A percentile compares a stretch with the other conserved stretches of the same genome.
Evolutionary conservation across 148 eudicot genomes (phyloP).

Genomic region (Arctostaphylos glauca): DNA sequence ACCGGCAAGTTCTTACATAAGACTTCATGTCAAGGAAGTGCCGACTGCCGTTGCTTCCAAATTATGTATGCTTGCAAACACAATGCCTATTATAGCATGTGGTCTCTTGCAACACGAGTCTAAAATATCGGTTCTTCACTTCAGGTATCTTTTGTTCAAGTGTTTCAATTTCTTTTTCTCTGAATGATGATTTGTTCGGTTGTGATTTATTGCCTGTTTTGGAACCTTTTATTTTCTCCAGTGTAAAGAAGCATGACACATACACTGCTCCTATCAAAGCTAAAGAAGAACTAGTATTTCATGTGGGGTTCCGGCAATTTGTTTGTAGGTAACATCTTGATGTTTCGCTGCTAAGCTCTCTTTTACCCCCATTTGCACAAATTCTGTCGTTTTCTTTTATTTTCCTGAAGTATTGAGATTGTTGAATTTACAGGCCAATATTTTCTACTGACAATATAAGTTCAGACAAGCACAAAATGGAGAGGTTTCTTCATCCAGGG

Average conservation of each 20-base stretch:
- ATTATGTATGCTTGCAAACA: slow-evolving; percentile 41
- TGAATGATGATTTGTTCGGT: background rate
- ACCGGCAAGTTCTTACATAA: slow-evolving; percentile 59
- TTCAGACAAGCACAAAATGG: slow-evolving; percentile 95
- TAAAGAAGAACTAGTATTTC: slow-evolving; percentile 85
- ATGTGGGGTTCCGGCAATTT: slow-evolving; percentile 94
- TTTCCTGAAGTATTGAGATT: background rate
- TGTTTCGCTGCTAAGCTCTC: background rate
- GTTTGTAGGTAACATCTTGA: slow-evolving; percentile 50
- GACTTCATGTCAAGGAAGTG: slow-evolving; percentile 72
- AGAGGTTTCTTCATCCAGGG: slow-evolving; percentile 93
- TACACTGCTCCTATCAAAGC: slow-evolving; percentile 81
- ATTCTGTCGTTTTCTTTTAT: background rate
- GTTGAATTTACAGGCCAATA: slow-evolving; percentile 62
- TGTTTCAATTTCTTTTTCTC: background rate
- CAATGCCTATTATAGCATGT: slow-evolving; percentile 62
- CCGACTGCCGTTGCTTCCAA: slow-evolving; percentile 60
- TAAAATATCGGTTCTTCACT: slow-evolving; percentile 93
- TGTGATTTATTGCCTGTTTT: background rate
- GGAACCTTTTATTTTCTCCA: slow-evolving; percentile 25
- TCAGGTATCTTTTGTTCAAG: slow-evolving; percentile 48
- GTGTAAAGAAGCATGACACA: slow-evolving; percentile 87
- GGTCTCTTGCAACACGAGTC: slow-evolving; percentile 96
- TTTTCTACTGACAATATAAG: slow-evolving; percentile 75
- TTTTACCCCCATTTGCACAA: background rate